Evolutionary conservation across 2,329 filamentous ascomycete species (phyloP).

Genomic region (Bipolaris cookei): DNA sequence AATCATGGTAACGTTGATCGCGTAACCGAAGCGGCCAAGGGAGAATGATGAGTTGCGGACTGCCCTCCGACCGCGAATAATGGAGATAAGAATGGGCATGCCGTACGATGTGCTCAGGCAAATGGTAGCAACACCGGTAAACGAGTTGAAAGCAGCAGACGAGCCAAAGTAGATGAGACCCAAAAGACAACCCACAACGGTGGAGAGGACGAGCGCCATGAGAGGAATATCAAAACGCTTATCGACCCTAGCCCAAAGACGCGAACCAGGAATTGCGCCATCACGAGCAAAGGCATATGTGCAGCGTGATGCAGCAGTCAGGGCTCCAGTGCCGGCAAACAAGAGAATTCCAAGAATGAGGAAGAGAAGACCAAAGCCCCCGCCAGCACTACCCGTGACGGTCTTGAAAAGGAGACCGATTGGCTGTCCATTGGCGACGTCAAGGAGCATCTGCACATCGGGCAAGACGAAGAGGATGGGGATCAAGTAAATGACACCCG

Average conservation of each 20-base stretch:
- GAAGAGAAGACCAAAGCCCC: slow-evolving; percentile 77
- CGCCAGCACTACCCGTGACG: slow-evolving; percentile 73
- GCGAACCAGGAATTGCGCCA: slow-evolving; percentile 73
- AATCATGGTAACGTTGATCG: slow-evolving; percentile 72
- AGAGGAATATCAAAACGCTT: slow-evolving; percentile 71
- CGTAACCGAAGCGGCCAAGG: slow-evolving; percentile 70
- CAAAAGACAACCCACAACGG: slow-evolving; percentile 71
- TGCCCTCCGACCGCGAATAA: slow-evolving; percentile 69
- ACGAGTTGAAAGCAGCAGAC: slow-evolving; percentile 77
- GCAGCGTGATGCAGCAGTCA: slow-evolving; percentile 76
- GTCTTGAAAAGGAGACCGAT: slow-evolving; percentile 78
- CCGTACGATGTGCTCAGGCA: slow-evolving; percentile 78
- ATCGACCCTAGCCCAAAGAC: slow-evolving; percentile 70
- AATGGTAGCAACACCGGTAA: slow-evolving; percentile 81
- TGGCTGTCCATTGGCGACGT: slow-evolving; percentile 74
- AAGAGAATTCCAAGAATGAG: slow-evolving; percentile 77
- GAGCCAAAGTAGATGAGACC: slow-evolving; percentile 82
- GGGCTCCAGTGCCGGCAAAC: slow-evolving; percentile 75
- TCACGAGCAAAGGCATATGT: slow-evolving; percentile 79
- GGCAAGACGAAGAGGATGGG: slow-evolving; percentile 79
- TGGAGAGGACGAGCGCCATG: slow-evolving; percentile 71
- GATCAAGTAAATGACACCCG: slow-evolving; percentile 71
- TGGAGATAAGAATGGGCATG: slow-evolving; percentile 73
- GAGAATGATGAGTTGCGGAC: slow-evolving; percentile 71
- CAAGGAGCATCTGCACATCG: slow-evolving; percentile 67